Evolutionary conservation across 768 basidiomycete genomes (phyloP), one percentile per base, ranked within the genome.

Genomic region (Naganishia kalamii): DNA sequence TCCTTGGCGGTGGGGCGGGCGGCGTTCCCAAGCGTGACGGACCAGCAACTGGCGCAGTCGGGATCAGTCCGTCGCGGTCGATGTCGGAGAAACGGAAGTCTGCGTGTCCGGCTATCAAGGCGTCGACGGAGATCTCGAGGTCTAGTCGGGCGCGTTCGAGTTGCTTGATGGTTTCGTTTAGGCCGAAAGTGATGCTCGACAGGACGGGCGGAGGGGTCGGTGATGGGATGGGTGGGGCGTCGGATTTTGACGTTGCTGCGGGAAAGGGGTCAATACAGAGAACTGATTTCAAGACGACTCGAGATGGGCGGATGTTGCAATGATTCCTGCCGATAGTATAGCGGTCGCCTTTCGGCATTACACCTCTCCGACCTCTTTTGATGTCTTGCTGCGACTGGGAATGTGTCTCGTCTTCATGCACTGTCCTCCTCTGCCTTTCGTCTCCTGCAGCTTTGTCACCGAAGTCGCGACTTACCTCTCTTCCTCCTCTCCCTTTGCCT

Each of bases 111-210:
- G 40, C 27, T 4, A 61, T 15, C 41, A 44, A 17, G n/a, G 48
- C 60, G 10, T 60, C 43, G 30, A 75, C 52, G 15, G 70, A 63
- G 46, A 71, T 48, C 32, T 68, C 69, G 13, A 77, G 65, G 10
- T 68, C 66, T 25, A 69, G 66, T n/a, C 69, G 76, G 25, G 71
- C 68, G 27, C 60, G 32, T 66, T 77, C 76, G 35, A 77, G 63
- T 1, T 65, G 44, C 59, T 76, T 77, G 70, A 74, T 71, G 35
- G 66, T 68, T 59, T 77, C 76, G 66, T 76, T 77, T 68, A 75
- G 75, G 7, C 76, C 76, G 37, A 76, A 48, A 0, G 74, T 69
- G n/a, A 76, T 51, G 48, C 73, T 68, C 7, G 68, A 29, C 2
- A 77, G 69, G 13, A 74, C 65, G 25, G 62, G 66, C 0, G 76